A percentile compares a stretch with the other conserved stretches of the same genome.
Conservation (phyloP, 805 yeast species). For the Myxozyma neotropica region DNA sequence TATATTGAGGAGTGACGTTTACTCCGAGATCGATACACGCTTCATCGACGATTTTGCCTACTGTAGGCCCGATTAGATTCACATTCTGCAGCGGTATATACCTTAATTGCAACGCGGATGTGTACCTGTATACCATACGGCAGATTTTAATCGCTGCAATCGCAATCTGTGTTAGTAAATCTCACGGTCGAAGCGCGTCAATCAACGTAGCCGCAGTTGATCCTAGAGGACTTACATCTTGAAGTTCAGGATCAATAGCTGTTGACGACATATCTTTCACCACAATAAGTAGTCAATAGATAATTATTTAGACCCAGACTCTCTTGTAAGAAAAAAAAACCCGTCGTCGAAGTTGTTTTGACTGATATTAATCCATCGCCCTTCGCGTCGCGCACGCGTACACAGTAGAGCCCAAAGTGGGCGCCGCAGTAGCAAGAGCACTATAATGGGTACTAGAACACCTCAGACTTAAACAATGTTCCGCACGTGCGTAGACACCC, state of each 20-base stretch:
- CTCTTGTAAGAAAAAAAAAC: not conserved
- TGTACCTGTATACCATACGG: conserved; percentile 39
- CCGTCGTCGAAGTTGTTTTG: too few relatives aligned
- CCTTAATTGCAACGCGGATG: not conserved
- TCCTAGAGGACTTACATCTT: not conserved
- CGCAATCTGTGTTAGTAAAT: not conserved
- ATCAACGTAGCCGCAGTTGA: too few relatives aligned
- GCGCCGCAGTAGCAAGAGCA: not conserved
- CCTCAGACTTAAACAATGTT: too few relatives aligned
- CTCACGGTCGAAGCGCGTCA: too few relatives aligned
- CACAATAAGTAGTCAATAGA: not conserved
- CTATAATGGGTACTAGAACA: too few relatives aligned
- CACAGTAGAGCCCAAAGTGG: not conserved
- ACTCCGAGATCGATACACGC: conserved; percentile 35
- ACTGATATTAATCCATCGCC: too few relatives aligned
- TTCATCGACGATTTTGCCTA: conserved; percentile 39
- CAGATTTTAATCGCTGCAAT: conserved; percentile 35
- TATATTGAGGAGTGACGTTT: conserved; percentile 41
- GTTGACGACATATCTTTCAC: conserved; percentile 3
- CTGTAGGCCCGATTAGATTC: conserved; percentile 11
- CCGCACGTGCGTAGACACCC: not conserved
- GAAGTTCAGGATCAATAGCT: conserved; percentile 3
- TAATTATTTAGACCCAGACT: not conserved
- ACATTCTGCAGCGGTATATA: not conserved
- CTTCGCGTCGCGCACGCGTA: conserved; percentile 12